phyloP scores from a whole-genome alignment of 2,329 filamentous ascomycete species.

The Botryosphaeria dothidea region DNA sequence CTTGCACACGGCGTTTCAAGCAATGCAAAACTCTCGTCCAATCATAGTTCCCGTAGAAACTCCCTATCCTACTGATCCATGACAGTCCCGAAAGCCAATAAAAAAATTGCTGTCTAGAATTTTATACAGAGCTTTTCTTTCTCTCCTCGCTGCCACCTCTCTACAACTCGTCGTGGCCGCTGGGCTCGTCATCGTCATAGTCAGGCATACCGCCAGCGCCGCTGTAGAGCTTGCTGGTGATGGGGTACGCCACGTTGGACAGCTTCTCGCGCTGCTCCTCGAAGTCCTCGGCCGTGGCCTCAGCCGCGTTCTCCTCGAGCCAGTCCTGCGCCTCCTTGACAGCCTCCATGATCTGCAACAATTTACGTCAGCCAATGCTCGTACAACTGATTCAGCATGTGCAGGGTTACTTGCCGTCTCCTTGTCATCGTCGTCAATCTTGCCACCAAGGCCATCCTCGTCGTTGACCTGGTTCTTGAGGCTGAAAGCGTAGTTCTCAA shows the following conservation, averaged over 20 bases:
- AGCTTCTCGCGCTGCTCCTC: constrained; percentile 99
- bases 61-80: constrained; percentile 13
- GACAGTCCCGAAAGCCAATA: constrained; percentile 1
- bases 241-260: constrained; percentile 93
- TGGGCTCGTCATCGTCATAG: constrained; percentile 70
- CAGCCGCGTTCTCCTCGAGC: constrained; percentile 91
- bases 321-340: constrained; percentile 97
- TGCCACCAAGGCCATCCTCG: constrained; percentile 84
- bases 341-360: constrained; percentile 73
- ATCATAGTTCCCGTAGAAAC: constrained; percentile 15
- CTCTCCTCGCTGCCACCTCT: constrained; percentile 9
- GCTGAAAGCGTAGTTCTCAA: constrained; percentile 99
- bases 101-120: constrained; percentile 15
- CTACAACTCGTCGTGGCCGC: constrained; percentile 53
- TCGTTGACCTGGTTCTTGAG: constrained; percentile 99
- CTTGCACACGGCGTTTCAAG: background rate
- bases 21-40: constrained; percentile 17
- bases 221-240: constrained; percentile 95
- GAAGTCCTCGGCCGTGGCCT: constrained; percentile 88
- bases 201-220: constrained; percentile 59
- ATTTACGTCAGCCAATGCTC: constrained; percentile 36
- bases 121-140: constrained; percentile 16
- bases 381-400: background rate
- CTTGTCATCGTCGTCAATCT: constrained; percentile 99
- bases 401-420: constrained; percentile 60